These are phyloP conservation scores for Colletotrichum sp. DNA, from an alignment of 2,329 filamentous ascomycete species.

Conservation along the genomic window DNA sequence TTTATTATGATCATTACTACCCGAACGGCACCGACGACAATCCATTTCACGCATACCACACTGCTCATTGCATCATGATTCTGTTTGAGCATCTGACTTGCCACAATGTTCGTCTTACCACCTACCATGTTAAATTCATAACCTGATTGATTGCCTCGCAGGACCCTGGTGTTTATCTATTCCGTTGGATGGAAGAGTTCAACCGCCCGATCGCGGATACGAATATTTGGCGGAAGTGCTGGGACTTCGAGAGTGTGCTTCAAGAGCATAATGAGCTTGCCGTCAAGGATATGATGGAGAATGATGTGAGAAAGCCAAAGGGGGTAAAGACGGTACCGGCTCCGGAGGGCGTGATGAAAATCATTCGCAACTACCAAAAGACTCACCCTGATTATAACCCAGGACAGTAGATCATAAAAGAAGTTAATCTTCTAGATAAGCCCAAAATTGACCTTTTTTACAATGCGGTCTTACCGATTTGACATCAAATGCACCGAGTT, in stretches of 20 bases:
- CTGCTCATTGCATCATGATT: conserved; percentile 4
- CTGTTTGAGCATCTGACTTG: background rate
- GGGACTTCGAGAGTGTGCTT: background rate
- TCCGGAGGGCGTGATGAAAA: background rate
- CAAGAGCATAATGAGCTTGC: background rate
- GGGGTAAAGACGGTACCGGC: background rate
- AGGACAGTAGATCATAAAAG: background rate
- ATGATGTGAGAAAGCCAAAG: background rate
- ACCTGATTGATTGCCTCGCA: background rate
- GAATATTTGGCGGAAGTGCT: conserved; percentile 4
- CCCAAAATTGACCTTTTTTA: background rate
- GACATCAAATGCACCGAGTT: background rate
- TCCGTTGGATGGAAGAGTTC: conserved; percentile 1
- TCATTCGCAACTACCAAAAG: conserved; percentile 2
- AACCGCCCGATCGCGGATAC: background rate
- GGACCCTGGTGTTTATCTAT: background rate
- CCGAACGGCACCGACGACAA: conserved; percentile 10
- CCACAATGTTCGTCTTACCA: background rate
- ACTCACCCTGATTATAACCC: background rate
- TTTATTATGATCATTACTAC: background rate
- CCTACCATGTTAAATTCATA: background rate
- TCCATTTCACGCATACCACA: background rate
- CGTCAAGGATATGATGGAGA: background rate
- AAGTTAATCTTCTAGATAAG: background rate
- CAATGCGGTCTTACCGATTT: background rate